phyloP scores from a whole-genome alignment of 2,329 filamentous ascomycete genomes.

The Arthrobotrys sinensis region DNA sequence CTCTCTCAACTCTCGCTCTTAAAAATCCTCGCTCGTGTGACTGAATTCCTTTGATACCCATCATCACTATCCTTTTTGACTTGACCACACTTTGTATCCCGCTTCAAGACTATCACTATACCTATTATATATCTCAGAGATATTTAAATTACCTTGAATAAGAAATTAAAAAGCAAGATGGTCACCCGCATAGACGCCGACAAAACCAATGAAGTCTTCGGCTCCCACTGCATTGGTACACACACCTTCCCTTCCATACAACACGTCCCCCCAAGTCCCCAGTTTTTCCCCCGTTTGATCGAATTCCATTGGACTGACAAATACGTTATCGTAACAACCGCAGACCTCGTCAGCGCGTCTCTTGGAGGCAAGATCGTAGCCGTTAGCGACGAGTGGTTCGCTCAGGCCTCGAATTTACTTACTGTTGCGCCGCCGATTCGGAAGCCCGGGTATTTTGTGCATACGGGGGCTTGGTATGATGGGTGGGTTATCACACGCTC shows the following conservation, averaged over 20 bases:
- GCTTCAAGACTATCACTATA: neutral
- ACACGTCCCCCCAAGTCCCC: neutral
- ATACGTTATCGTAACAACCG: conserved; percentile 17
- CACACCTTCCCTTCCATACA: neutral
- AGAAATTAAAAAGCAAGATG: conserved; percentile 10
- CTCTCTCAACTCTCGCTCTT: neutral
- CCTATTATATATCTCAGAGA: conserved; percentile 1
- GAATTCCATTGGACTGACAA: conserved; percentile 27
- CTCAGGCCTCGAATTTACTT: conserved; percentile 76
- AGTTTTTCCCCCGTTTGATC: too few relatives aligned
- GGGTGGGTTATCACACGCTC: conserved; percentile 70
- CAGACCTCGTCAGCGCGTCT: conserved; percentile 75
- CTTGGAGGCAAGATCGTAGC: conserved; percentile 77
- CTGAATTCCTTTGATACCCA: conserved; percentile 5
- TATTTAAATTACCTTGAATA: neutral
- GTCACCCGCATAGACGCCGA: conserved; percentile 61
- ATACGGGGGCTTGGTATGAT: conserved; percentile 79
- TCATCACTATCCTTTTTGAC: too few relatives aligned
- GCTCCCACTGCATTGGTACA: conserved; percentile 63
- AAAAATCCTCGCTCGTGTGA: conserved; percentile 8
- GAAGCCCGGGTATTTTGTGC: conserved; percentile 78
- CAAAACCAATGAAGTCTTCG: conserved; percentile 62
- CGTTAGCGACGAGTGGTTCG: conserved; percentile 80
- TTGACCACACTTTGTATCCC: too few relatives aligned
- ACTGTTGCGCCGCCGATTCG: conserved; percentile 77